A percentile compares a stretch with the other conserved stretches of the same genome.
Evolutionary conservation across 768 basidiomycete species (phyloP).

Genomic region (Lactarius hatsudake): DNA sequence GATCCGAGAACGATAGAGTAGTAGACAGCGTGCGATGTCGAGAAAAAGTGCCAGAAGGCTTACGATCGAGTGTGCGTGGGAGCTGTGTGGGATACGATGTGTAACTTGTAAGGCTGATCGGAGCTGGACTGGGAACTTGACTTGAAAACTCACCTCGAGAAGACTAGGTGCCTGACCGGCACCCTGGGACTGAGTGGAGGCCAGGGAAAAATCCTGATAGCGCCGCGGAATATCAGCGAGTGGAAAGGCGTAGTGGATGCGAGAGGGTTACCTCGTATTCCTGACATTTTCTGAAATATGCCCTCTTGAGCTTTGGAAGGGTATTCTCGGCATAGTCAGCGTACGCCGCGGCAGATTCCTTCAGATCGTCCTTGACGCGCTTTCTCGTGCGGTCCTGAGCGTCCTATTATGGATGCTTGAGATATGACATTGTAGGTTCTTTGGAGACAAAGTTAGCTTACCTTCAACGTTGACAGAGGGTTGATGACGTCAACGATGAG

Average conservation of each 20-base stretch:
- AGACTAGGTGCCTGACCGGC: slow-evolving; percentile 35
- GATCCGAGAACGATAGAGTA: slow-evolving; percentile 76
- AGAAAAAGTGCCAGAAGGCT: slow-evolving; percentile 53
- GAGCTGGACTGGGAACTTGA: slow-evolving; percentile 45
- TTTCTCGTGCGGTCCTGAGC: slow-evolving; percentile 87
- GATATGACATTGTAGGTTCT: not conserved
- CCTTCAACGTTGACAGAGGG: slow-evolving; percentile 66
- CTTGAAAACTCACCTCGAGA: slow-evolving; percentile 33
- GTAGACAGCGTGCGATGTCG: slow-evolving; percentile 78
- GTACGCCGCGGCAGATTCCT: slow-evolving; percentile 70
- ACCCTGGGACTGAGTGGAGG: slow-evolving; percentile 38
- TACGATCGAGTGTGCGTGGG: slow-evolving; percentile 67
- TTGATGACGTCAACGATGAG: slow-evolving; percentile 71
- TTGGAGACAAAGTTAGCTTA: slow-evolving; percentile 29
- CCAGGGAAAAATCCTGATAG: slow-evolving; percentile 62
- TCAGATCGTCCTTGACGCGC: slow-evolving; percentile 87
- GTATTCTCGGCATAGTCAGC: slow-evolving; percentile 75
- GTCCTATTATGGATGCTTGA: slow-evolving; percentile 52
- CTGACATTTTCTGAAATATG: slow-evolving; percentile 80
- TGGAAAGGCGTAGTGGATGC: not conserved
- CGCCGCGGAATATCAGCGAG: not conserved
- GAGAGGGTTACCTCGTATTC: slow-evolving; percentile 68
- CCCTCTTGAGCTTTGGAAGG: slow-evolving; percentile 77
- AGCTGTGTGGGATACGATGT: slow-evolving; percentile 69
- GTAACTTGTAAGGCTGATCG: slow-evolving; percentile 46